Conservation (phyloP, 345 rosid species). For the Populus euphratica region DNA sequence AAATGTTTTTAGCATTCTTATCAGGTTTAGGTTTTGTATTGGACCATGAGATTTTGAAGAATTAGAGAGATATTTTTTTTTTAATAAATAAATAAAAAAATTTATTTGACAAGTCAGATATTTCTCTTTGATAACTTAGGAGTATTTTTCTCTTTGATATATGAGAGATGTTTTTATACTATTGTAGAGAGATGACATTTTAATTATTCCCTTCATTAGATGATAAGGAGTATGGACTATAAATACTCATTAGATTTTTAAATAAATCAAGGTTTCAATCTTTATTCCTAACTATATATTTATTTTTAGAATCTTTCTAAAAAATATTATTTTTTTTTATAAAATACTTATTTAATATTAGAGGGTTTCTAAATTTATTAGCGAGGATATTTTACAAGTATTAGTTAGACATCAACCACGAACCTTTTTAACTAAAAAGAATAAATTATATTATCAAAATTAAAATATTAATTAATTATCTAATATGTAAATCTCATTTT, state of each 20-base stretch:
- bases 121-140: too few species aligned
- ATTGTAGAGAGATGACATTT: accelerated
- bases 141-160: too few species aligned
- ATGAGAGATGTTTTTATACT: accelerated
- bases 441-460: accelerated
- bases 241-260: accelerated
- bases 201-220: accelerated
- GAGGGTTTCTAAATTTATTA: too few species aligned
- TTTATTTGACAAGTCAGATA: accelerated
- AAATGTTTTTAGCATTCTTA: too few species aligned
- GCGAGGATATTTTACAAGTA: accelerated
- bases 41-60: too few species aligned
- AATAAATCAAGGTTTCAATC: accelerated
- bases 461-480: too few species aligned
- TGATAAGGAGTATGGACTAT: accelerated
- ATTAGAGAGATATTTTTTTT: accelerated
- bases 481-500: accelerated
- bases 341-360: too few species aligned
- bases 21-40: accelerated
- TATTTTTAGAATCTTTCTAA: too few species aligned
- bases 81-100: too few species aligned
- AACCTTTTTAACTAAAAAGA: accelerated
- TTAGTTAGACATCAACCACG: too few species aligned
- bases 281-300: accelerated
- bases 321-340: too few species aligned